Base-by-base conservation (phyloP, 2,329 filamentous ascomycete genomes). In the Aspergillus sp. region DNA sequence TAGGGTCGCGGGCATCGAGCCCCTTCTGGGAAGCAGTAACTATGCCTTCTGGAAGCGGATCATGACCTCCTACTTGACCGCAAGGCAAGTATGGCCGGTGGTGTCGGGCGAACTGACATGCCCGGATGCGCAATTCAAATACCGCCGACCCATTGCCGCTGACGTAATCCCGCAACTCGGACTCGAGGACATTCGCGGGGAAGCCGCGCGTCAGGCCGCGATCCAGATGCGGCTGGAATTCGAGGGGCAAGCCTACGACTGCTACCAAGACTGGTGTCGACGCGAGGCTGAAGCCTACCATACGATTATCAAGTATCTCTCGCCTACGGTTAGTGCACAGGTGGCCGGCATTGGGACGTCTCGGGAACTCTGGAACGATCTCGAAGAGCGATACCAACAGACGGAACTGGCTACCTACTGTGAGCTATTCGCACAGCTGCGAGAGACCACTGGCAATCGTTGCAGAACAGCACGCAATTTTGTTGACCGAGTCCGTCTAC, bases 331-430 rank as follows among this genome's bases (percentile, higher is more conserved):
- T 21, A 47, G 45, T 47, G 45, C 29, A 36, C 31, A 47, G 45
- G 45, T 47, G 45, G 29, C 45, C 43, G 45, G 29, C 16, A 47
- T 47, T 36, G 45, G 29, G 10, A 36, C 45, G 17, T 47, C 45
- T 36, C 31, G 31, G 17, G 45, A 47, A 21, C 45, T 47, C 3
- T 47, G 45, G 45, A 36, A 34, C 31, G 31, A 47, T 47, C 45
- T 47, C 45, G 45, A 47, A 36, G 45, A 47, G 36, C 31, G 25
- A 34, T 47, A 47, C 11, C 16, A 47, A 34, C 31, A 47, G 45
- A 47, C 45, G 45, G 45, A 47, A 47, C 45, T 47, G 45, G 45
- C 45, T 21, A 47, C 45, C 25, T 47, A 47, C 45, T 47, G 31
- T 36, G 45, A 47, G 17, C 34, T 47, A 36, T 47, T 47, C 20